These are phyloP conservation scores for Platanthera zijinensis DNA, from an alignment of 106 monocot genomes.

Conservation along the genomic window DNA sequence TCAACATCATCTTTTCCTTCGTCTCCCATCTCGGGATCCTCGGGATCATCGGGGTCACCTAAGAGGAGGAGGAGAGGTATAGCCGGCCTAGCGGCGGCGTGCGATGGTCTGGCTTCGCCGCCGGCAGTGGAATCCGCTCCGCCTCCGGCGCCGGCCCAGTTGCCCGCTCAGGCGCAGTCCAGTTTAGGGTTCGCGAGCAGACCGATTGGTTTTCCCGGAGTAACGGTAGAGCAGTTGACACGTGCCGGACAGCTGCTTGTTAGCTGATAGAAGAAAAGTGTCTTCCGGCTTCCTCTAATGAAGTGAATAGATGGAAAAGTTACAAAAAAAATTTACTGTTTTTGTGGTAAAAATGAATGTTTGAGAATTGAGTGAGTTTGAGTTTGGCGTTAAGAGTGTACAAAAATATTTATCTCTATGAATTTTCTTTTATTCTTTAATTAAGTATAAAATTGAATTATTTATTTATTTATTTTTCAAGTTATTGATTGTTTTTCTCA, in stretches of 20 bases:
- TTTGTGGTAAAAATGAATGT: background rate
- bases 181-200: background rate
- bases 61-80: slow-evolving; percentile 14
- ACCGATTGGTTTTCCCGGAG: background rate
- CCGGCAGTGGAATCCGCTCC: background rate
- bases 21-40: background rate
- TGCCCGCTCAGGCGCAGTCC: slow-evolving; percentile 5
- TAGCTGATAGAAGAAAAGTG: background rate
- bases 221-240: background rate
- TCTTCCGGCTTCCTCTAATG: background rate
- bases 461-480: too few species aligned
- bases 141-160: background rate
- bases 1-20: background rate
- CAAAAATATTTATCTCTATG: background rate
- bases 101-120: background rate
- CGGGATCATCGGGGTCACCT: slow-evolving; percentile 2
- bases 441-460: background rate
- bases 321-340: background rate
- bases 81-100: background rate
- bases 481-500: too few species aligned
- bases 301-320: background rate
- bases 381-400: background rate
- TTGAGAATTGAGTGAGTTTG: background rate
- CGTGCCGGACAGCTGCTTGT: slow-evolving; percentile 3
- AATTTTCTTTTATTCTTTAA: background rate